Base-by-base conservation (phyloP, 768 basidiomycete genomes). In the Mycena maculata region DNA sequence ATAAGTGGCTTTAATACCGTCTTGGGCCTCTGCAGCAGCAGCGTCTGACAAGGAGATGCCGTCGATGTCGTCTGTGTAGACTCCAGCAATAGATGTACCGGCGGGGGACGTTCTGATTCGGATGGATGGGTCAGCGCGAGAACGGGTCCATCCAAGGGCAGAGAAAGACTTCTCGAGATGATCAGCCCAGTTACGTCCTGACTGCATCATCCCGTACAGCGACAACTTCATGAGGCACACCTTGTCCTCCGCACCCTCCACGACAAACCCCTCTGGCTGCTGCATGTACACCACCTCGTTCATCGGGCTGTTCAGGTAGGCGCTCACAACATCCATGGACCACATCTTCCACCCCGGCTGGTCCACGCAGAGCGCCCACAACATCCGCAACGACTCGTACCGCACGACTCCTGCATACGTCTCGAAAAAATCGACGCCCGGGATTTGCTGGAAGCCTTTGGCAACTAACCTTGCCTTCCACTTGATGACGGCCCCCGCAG, bases 211-310 rank as follows among this genome's bases (percentile, higher is more conserved):
- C 45, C 45, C 45, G n/a, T 47, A 47, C 45, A 47, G 15, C 7
- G 45, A 47, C 13, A 47, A n/a, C 23, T 47, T 47, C 45, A 47
- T 47, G 22, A 22, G n/a, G 45, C 45, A 47, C 18, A 47, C n/a
- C n/a, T n/a, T n/a, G n/a, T n/a, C n/a, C n/a, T n/a, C n/a, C n/a
- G n/a, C n/a, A n/a, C n/a, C n/a, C 45, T 30, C 56, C 27, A 50
- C 36, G 5, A 48, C 45, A 23, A 67, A 74, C 2, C 78, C 76
- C 0, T 63, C 72, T 1, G 77, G 78, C 25, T 75, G 68, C 23
- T 73, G 50, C 77, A 83, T 80, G 67, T 78, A 83, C 56, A 83
- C 78, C 1, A 45, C 39, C 39, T 69, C 63, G 20, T 74, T 73
- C 16, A 80, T 71, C 0, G 76, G 66, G 20, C 15, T 38, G 22